Conservation (phyloP, 2,329 filamentous ascomycete genomes). For the Aspergillus texensis region DNA sequence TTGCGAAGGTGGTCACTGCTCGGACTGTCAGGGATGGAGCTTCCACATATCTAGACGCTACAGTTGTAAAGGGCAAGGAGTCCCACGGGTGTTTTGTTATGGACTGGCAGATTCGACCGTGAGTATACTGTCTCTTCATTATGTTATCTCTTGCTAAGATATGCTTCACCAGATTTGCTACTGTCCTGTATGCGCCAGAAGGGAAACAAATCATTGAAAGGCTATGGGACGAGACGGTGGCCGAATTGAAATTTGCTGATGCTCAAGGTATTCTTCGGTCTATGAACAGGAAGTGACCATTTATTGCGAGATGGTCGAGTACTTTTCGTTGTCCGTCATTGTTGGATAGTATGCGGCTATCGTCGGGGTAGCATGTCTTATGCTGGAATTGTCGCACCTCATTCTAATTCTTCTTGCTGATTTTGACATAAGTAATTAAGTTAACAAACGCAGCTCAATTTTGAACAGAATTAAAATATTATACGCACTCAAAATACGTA, state of each 20-base stretch:
- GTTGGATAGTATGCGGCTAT: neutral
- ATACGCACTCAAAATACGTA: neutral
- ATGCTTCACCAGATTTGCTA: slow-evolving; percentile 6
- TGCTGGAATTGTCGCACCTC: neutral
- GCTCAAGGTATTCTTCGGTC: slow-evolving; percentile 11
- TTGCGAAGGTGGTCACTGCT: slow-evolving; percentile 18
- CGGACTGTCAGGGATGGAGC: slow-evolving; percentile 42
- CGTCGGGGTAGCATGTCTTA: no score
- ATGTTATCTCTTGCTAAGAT: neutral
- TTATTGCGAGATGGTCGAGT: neutral
- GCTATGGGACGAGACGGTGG: slow-evolving; percentile 39
- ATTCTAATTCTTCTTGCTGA: neutral
- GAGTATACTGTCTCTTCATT: neutral
- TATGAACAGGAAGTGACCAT: neutral
- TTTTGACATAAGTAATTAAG: neutral
- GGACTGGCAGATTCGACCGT: slow-evolving; percentile 8
- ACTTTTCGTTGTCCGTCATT: neutral
- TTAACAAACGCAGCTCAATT: neutral
- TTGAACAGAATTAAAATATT: neutral
- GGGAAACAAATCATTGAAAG: slow-evolving; percentile 38
- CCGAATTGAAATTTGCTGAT: slow-evolving; percentile 24
- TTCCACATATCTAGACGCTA: slow-evolving; percentile 53
- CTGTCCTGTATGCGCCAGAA: slow-evolving; percentile 35
- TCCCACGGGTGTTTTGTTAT: slow-evolving; percentile 55
- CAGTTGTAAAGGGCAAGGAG: slow-evolving; percentile 50